Percentiles rank a stretch among this genome's conserved stretches.
These are phyloP conservation scores for Curvularia sp. DNA, from an alignment of 2,329 filamentous ascomycete species.

Conservation along the genomic window DNA sequence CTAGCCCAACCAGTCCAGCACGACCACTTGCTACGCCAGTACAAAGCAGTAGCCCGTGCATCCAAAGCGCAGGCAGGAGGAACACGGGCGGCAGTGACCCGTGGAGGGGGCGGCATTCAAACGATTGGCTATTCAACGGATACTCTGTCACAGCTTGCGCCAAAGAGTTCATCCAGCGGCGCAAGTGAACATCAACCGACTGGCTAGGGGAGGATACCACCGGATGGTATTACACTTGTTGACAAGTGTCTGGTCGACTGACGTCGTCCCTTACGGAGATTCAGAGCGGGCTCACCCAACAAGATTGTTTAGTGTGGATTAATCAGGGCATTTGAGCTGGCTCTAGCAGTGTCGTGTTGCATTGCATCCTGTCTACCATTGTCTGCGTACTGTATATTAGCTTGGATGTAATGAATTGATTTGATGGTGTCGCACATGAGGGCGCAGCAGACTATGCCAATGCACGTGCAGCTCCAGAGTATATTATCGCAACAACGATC, in stretches of 20 bases:
- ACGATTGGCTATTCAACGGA: conserved; percentile 50
- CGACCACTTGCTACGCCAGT: conserved; percentile 19
- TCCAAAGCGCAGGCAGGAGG: conserved; percentile 33
- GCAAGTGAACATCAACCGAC: conserved; percentile 25
- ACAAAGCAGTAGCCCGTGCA: conserved; percentile 33
- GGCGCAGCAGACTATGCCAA: neutral
- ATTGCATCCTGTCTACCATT: neutral
- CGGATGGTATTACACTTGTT: conserved; percentile 29
- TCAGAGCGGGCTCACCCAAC: neutral
- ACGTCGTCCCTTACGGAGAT: neutral
- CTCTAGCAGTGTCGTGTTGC: neutral
- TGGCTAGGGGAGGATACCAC: conserved; percentile 22
- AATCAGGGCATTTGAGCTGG: neutral
- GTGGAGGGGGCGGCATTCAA: conserved; percentile 50
- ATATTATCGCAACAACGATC: neutral
- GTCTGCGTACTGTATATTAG: conserved; percentile 11
- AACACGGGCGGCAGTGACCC: conserved; percentile 45
- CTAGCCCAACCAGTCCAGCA: conserved; percentile 21
- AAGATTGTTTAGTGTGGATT: neutral
- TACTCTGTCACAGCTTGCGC: conserved; percentile 49
- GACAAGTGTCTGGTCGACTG: conserved; percentile 33
- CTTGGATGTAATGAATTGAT: neutral
- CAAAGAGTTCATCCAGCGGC: conserved; percentile 39
- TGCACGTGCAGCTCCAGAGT: neutral
- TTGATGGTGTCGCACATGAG: neutral